A percentile compares a stretch with the other conserved stretches of the same genome.
These are phyloP conservation scores for Periglandula ipomoeae DNA, from an alignment of 2,329 filamentous ascomycete genomes.

Conservation along the genomic window DNA sequence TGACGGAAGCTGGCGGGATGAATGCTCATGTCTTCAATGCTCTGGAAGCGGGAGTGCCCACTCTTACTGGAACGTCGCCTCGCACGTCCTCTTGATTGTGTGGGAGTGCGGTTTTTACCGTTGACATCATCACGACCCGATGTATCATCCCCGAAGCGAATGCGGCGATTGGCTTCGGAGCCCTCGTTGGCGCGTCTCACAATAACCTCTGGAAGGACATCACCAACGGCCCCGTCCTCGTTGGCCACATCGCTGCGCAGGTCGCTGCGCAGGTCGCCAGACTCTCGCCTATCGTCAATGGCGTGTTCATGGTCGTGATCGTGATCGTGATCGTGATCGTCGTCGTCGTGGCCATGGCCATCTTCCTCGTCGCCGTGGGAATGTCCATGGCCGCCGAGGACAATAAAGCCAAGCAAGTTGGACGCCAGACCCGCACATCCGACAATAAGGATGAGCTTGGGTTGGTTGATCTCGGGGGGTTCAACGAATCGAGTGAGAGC, in stretches of 20 bases:
- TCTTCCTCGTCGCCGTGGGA: conserved; percentile 55
- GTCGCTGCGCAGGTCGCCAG: conserved; percentile 27
- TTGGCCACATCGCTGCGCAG: conserved; percentile 38
- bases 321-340: conserved; percentile 32
- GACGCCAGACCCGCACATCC: conserved; percentile 78
- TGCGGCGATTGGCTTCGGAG: conserved; percentile 27
- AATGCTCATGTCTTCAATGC: conserved; percentile 67
- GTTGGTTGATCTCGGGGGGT: conserved; percentile 77
- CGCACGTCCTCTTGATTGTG: conserved; percentile 29
- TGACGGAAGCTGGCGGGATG: conserved; percentile 86
- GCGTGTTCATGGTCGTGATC: conserved; percentile 29
- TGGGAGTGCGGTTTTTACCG: conserved; percentile 21
- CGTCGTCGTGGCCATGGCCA: conserved; percentile 42
- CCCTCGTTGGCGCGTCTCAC: conserved; percentile 38
- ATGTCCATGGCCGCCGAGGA: conserved; percentile 91
- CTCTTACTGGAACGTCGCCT: conserved; percentile 37
- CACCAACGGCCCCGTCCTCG: conserved; percentile 48
- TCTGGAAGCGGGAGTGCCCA: conserved; percentile 51
- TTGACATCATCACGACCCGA: conserved; percentile 18
- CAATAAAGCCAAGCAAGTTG: conserved; percentile 79
- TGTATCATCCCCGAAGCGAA: conserved; percentile 28
- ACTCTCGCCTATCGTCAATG: conserved; percentile 43
- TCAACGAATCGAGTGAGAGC: conserved; percentile 88
- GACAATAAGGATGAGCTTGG: conserved; percentile 80
- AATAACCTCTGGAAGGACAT: conserved; percentile 54